Base-by-base conservation (phyloP, 345 rosid genomes). In the Toxicodendron radicans region DNA sequence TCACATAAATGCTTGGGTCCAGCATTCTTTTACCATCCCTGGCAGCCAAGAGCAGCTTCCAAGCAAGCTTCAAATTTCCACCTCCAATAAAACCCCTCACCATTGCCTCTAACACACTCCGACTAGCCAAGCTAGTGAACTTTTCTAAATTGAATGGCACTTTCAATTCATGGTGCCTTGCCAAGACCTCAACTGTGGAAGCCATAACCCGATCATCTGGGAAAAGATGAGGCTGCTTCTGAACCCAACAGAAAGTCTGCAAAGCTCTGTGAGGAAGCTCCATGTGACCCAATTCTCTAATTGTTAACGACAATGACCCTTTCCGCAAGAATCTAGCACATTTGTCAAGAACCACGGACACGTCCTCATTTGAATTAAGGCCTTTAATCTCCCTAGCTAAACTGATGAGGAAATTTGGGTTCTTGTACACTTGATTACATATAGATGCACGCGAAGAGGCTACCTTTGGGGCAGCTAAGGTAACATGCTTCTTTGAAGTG, bases 171-270 rank as follows among this genome's bases (percentile, higher is more conserved):
- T 78, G 89, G 56, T 82, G 85, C 84, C 83, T 84, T 0, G 97
- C 91, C 60, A 95, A 73, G 20, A 95, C 93, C 84, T 92, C 94
- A 3, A 92, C 81, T 3, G 92, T 86, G 0, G 96, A 90, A 20
- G 85, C 90, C 49, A 95, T 82, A 53, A 91, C 79, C 70, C 81
- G 70, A 66, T 92, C 87, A 81, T 92, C 98, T 0, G 92, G 99
- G 35, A 75, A 86, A 7, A 95, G 80, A 38, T 79, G 91, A 38
- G 89, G 76, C 64, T 87, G 92, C 65, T 85, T 88, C 79, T 89
- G 88, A 7, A 92, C 92, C 98, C 98, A 95, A 24, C 89, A 90
- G 80, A 87, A 88, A 8, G 95, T 87, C 76, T 95, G 96, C 64
- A 92, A 72, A 75, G 98, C 96, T 84, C 94, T 77, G 46, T 82